Evolutionary conservation across 148 eudicot species (phyloP), one percentile per base, ranked within the genome.

Genomic region (Gaultheria prostrata): DNA sequence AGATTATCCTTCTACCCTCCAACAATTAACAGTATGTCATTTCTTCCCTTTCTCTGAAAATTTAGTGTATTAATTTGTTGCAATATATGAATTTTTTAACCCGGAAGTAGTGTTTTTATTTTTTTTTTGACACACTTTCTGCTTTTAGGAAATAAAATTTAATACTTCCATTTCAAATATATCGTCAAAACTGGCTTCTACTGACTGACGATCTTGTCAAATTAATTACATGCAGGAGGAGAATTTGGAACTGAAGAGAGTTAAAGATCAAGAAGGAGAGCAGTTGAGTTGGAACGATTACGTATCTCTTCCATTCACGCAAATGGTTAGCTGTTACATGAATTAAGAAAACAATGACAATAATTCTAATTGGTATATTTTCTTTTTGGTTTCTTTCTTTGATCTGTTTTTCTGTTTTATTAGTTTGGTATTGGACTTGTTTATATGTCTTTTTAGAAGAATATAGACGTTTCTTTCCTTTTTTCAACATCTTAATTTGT

Each of bases 281-380:
- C 85, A 88, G 56, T 85, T 94, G 83, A 49, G 84, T 84, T 96
- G 98, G 98, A 81, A 14, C 75, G 98, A 96, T 89, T 96, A 96
- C 85, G 82, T 90, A 59, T 89, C 94, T 17, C 82, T 94, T 56
- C 93, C 92, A 72, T 94, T 96, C 78, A 96, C 98, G 56, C 98
- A 94, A 87, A 80, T 32, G 71, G 97, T 94, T 88, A 88, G 94
- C 85, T 56, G 18, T 30, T 46, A 2, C 28, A 35, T 56, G 11
- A 77, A 20, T 50, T 17, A 45, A 12, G 0, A 0, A 26, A 77
- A 51, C 28, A 14, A 30, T 3, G 4, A 77, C 5, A n/a, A 28
- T 61, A 61, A 61, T n/a, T 61, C 69, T n/a, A 2, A n/a, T 51
- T 65, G 17, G 17, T 26, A n/a, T 24, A n/a, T 24, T 65, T 65